Evolutionary conservation across 768 basidiomycete species (phyloP).

Genomic region (Mycena capillaripes): DNA sequence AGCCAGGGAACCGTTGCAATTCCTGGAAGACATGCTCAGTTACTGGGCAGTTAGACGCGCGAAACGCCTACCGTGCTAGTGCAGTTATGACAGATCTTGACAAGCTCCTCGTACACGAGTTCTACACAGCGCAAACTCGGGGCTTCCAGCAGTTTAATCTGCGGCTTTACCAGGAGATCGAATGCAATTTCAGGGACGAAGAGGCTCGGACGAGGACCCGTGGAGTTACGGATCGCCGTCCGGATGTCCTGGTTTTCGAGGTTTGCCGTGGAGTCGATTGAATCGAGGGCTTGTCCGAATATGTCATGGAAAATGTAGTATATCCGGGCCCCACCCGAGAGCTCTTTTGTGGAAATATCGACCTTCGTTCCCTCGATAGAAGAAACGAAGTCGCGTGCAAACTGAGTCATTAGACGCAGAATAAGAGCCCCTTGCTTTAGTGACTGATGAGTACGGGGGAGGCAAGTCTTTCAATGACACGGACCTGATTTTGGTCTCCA

Average conservation of each 20-base stretch:
- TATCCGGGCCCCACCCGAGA: conserved; percentile 97
- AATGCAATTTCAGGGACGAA: conserved; percentile 99
- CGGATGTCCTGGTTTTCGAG: conserved; percentile 96
- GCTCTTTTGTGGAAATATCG: conserved; percentile 97
- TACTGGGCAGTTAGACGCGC: neutral
- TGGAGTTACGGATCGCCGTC: conserved; percentile 98
- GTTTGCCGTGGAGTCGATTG: conserved; percentile 92
- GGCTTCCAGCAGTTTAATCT: conserved; percentile 95
- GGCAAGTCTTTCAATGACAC: conserved; percentile 29
- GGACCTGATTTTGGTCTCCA: conserved; percentile 89
- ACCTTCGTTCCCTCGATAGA: conserved; percentile 98
- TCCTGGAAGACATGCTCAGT: conserved; percentile 68
- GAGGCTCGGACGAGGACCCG: conserved; percentile 94
- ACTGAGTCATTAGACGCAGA: conserved; percentile 97
- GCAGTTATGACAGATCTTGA: conserved; percentile 99
- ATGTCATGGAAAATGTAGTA: conserved; percentile 99
- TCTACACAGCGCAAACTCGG: conserved; percentile 97
- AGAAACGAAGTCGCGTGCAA: conserved; percentile 95
- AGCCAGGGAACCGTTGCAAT: conserved; percentile 92
- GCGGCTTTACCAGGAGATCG: conserved; percentile 96
- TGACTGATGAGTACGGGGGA: conserved; percentile 24
- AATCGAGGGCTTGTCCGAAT: conserved; percentile 92
- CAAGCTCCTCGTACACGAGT: conserved; percentile 97
- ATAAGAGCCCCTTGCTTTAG: conserved; percentile 87
- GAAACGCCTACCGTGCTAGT: conserved; percentile 80